Evolutionary conservation across 768 basidiomycete species (phyloP).

Genomic region (Clitopilus hobsonii): DNA sequence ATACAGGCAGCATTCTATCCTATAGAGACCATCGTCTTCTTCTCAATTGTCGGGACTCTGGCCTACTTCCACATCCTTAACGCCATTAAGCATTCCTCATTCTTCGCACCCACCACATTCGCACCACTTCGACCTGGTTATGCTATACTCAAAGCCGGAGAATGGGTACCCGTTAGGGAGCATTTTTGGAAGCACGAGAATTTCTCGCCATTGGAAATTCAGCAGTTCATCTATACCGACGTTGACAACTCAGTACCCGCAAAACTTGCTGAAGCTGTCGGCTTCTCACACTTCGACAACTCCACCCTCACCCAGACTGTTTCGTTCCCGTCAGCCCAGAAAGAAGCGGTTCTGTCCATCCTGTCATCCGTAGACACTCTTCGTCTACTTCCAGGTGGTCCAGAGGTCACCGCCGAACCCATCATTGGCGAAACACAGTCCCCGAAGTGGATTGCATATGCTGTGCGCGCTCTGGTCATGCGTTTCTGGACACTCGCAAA

Average conservation of each 20-base stretch:
- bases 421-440: constrained; percentile 69
- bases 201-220: constrained; percentile 53
- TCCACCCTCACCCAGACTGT: constrained; percentile 41
- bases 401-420: constrained; percentile 16
- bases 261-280: constrained; percentile 7
- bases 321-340: constrained; percentile 43
- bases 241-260: constrained; percentile 32
- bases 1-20: constrained; percentile 70
- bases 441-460: constrained; percentile 88
- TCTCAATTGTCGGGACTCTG: constrained; percentile 85
- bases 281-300: constrained; percentile 16
- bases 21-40: constrained; percentile 87
- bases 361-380: constrained; percentile 24
- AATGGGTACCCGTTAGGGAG: constrained; percentile 63
- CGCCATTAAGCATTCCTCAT: constrained; percentile 84
- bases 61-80: constrained; percentile 93
- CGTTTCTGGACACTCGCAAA: constrained; percentile 24
- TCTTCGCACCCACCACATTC: constrained; percentile 56
- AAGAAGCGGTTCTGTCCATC: constrained; percentile 40
- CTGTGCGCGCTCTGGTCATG: constrained; percentile 37
- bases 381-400: constrained; percentile 1
- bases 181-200: constrained; percentile 38
- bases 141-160: constrained; percentile 44
- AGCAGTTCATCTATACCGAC: constrained; percentile 64
- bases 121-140: constrained; percentile 50